Percentiles rank a stretch among this genome's conserved stretches.
These are phyloP conservation scores for Paramecium octaurelia DNA, from an alignment of 73 alveolate genomes.

Conservation along the genomic window DNA sequence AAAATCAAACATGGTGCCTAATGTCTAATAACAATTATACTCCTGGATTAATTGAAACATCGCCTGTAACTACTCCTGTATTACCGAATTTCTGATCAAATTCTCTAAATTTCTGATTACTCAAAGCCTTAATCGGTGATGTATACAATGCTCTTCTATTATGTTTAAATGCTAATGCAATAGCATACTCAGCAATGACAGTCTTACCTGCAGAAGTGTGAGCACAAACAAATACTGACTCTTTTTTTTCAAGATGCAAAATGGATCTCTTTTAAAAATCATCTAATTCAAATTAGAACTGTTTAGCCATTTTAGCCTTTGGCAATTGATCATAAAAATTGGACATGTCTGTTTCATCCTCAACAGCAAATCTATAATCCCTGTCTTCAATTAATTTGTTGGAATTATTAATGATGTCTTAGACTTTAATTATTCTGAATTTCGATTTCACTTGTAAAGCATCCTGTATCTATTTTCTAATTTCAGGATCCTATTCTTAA, in stretches of 20 bases:
- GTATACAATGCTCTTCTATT: slow-evolving; percentile 94
- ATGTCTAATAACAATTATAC: neutral
- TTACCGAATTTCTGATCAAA: slow-evolving; percentile 90
- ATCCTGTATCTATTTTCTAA: neutral
- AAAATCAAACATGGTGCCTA: slow-evolving; percentile 89
- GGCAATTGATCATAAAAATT: slow-evolving; percentile 51
- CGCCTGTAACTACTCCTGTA: slow-evolving; percentile 96
- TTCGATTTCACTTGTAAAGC: neutral
- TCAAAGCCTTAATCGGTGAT: slow-evolving; percentile 97
- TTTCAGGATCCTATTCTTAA: slow-evolving; percentile 7
- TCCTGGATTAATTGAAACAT: slow-evolving; percentile 80
- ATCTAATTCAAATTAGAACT: slow-evolving; percentile 88
- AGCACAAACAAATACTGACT: slow-evolving; percentile 97
- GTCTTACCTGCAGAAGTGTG: slow-evolving; percentile 99
- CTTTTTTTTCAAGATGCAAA: slow-evolving; percentile 84
- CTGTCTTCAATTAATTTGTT: neutral
- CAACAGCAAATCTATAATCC: slow-evolving; percentile 31
- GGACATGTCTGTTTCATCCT: slow-evolving; percentile 42
- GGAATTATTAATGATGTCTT: neutral
- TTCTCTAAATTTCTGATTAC: slow-evolving; percentile 97
- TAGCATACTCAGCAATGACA: slow-evolving; percentile 99
- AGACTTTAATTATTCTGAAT: neutral
- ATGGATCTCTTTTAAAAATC: slow-evolving; percentile 93
- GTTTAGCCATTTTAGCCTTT: slow-evolving; percentile 34
- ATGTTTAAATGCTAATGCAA: slow-evolving; percentile 91